Base-by-base conservation (phyloP, 2,329 filamentous ascomycete genomes). In the Microsporum canis region DNA sequence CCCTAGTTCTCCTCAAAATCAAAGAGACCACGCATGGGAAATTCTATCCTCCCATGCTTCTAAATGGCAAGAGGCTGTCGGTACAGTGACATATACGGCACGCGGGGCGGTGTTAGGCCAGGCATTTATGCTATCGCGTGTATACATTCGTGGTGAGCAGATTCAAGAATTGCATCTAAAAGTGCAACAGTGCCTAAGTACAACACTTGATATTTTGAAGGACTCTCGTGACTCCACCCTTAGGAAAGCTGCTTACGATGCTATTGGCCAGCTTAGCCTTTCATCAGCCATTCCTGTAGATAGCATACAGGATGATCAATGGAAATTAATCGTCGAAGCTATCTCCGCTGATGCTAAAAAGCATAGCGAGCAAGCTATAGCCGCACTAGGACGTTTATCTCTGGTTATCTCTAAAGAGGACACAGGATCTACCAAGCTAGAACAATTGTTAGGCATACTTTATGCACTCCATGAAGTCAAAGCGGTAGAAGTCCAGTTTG, bases 401-500 rank as follows among this genome's bases (percentile, higher is more conserved):
- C 51, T 75, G 36, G 82, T 89, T 59, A 82, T 65, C 67, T 74
- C 70, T 57, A 68, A 69, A 4, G 68, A 71, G 17, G 69, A 69
- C 3, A 63, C 68, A 33, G 67, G 72, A 36, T 74, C 77, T 1
- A 59, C 64, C 14, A 59, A 67, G 10, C 71, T 73, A 47, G 67
- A 71, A 3, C 75, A 79, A 7, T 82, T 95, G 4, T 74, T 90
- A 10, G 79, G 84, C 8, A 84, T 83, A 33, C 77, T 97, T 0
- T 88, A 91, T 70, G 80, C 80, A 7, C 78, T 97, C 2, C 88
- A 95, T 67, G 91, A 96, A 70, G 84, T 94, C 49, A 89, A 89
- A 66, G 87, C 91, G 66, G 84, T 88, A 0, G 92, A 97, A 71
- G 82, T 91, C 1, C 92, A 96, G 64, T 96, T 99, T 70, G 84